Percentiles rank a stretch among this genome's conserved stretches.
Conservation (phyloP, 2,329 filamentous ascomycete genomes). For the Sphaerulina musiva region DNA sequence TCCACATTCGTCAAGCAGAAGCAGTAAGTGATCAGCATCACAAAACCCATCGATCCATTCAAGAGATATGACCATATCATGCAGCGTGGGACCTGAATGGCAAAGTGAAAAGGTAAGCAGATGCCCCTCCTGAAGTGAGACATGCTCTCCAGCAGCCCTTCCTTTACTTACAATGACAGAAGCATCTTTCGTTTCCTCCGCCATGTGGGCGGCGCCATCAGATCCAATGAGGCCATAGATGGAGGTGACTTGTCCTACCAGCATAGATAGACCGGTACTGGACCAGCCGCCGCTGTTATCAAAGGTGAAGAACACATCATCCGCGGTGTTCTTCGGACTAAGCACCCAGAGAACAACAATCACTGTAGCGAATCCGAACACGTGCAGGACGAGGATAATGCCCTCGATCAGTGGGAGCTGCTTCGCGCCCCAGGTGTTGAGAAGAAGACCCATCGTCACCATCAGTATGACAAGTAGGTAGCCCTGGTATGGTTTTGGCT, state of each 20-base stretch:
- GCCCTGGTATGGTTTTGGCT: conserved; percentile 10
- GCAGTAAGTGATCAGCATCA: conserved; percentile 24
- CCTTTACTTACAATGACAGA: background rate
- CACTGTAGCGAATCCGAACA: conserved; percentile 29
- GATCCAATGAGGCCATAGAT: conserved; percentile 16
- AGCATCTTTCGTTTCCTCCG: conserved; percentile 29
- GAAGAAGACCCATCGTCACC: conserved; percentile 14
- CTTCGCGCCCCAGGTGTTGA: conserved; percentile 29
- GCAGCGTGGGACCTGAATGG: conserved; percentile 19
- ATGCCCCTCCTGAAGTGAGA: background rate
- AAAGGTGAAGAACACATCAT: conserved; percentile 28
- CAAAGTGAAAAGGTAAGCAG: background rate
- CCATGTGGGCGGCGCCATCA: conserved; percentile 27
- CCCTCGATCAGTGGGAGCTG: conserved; percentile 37
- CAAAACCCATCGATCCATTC: conserved; percentile 18
- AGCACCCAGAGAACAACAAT: conserved; percentile 27
- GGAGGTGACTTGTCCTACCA: conserved; percentile 19
- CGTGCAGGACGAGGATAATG: conserved; percentile 25
- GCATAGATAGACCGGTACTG: conserved; percentile 8
- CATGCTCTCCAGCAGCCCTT: too few relatives aligned
- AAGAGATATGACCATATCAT: conserved; percentile 25
- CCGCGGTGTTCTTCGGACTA: conserved; percentile 25
- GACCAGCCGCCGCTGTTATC: conserved; percentile 18
- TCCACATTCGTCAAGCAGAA: conserved; percentile 19
- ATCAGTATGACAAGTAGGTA: conserved; percentile 16